Conservation (phyloP, 176 grass and related monocot genomes). For the barley (Hordeum vulgare) region MorexV3_pseudomolecules_assembly NC_058522.1:22857609-22858108, state of each 20-base stretch:
- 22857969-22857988: constrained; percentile 2
- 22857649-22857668: too few species aligned
- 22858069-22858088: background rate
- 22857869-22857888: background rate
- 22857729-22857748: too few species aligned
- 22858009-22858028: constrained; percentile 14
- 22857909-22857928: constrained; percentile 4
- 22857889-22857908: background rate
- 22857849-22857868: constrained; percentile 10
- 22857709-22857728: background rate
- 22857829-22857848: background rate
- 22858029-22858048: background rate
- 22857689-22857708: background rate
- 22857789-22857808: background rate
- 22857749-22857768: background rate
- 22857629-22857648: background rate
- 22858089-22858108: background rate
- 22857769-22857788: background rate
- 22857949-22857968: constrained; percentile 17
- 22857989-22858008: constrained; percentile 29
- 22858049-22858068: background rate
- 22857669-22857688: background rate
- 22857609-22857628: too few species aligned
- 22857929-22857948: background rate
- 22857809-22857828: constrained; percentile 13